Evolutionary conservation across 2,329 filamentous ascomycete genomes (phyloP).

Genomic region (Aspergillus niger): DNA sequence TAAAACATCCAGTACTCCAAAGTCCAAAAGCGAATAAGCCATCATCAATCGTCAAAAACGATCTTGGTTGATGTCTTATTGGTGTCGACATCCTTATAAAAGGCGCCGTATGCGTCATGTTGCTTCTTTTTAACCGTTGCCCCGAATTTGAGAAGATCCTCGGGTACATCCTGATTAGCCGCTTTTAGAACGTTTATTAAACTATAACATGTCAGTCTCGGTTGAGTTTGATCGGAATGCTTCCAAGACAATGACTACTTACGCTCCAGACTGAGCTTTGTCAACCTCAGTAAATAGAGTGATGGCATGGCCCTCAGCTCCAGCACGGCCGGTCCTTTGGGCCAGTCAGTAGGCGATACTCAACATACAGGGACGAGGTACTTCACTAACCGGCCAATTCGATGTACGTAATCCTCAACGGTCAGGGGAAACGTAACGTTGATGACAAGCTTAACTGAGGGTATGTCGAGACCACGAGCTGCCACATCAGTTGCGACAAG

Average conservation of each 20-base stretch:
- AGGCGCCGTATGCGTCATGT: constrained; percentile 91
- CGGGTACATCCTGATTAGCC: constrained; percentile 88
- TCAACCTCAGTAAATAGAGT: constrained; percentile 95
- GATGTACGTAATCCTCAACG: constrained; percentile 95
- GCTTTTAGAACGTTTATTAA: constrained; percentile 92
- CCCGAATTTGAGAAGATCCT: constrained; percentile 90
- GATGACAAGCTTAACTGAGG: constrained; percentile 89
- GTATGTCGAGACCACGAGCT: constrained; percentile 90
- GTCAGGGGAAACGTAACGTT: constrained; percentile 95
- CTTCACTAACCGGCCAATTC: constrained; percentile 67
- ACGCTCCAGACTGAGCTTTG: constrained; percentile 86
- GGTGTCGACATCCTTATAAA: constrained; percentile 87
- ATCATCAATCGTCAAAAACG: constrained; percentile 68
- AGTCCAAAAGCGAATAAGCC: constrained; percentile 24
- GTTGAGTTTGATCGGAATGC: not conserved
- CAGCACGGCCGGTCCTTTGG: constrained; percentile 81
- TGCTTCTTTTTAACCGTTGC: constrained; percentile 99
- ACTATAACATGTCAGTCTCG: constrained; percentile 47
- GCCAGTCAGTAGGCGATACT: constrained; percentile 14
- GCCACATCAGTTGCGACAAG: constrained; percentile 96
- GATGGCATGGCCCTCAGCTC: constrained; percentile 83
- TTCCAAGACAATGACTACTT: constrained; percentile 47
- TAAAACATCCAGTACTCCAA: constrained; percentile 16
- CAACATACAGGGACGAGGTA: not conserved
- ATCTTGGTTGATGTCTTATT: constrained; percentile 88